Evolutionary conservation across 2,329 filamentous ascomycete species (phyloP).

Genomic region (Teratosphaeria viscida): DNA sequence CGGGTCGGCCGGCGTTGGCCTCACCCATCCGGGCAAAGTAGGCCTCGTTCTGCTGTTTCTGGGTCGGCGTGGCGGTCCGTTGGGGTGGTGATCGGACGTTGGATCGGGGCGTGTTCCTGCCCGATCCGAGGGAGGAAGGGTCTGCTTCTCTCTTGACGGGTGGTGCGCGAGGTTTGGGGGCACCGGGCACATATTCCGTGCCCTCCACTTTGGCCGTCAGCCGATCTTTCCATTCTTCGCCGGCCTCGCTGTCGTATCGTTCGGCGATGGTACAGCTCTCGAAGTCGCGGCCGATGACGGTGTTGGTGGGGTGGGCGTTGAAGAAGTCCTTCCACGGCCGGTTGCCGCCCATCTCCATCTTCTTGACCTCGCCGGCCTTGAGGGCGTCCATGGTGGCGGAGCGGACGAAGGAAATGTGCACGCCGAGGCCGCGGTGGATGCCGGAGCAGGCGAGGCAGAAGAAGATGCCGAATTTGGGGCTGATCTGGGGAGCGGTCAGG

Average conservation of each 20-base stretch:
- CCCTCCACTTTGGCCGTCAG: constrained; percentile 81
- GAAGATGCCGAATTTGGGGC: constrained; percentile 96
- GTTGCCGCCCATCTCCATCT: constrained; percentile 90
- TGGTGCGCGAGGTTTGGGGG: constrained; percentile 6
- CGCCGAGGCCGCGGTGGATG: constrained; percentile 85
- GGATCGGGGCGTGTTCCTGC: constrained; percentile 15
- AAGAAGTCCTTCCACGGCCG: constrained; percentile 81
- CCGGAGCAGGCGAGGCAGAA: constrained; percentile 96
- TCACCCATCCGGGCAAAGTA: constrained; percentile 81
- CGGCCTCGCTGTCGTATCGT: constrained; percentile 77
- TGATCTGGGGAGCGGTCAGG: constrained; percentile 39
- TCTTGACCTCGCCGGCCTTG: constrained; percentile 82
- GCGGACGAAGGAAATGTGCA: constrained; percentile 96
- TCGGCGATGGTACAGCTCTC: constrained; percentile 85
- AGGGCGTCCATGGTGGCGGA: constrained; percentile 99
- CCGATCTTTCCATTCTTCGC: constrained; percentile 92
- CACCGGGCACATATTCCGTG: constrained; percentile 62
- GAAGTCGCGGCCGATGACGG: constrained; percentile 46
- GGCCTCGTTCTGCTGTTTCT: constrained; percentile 63
- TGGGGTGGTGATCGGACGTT: constrained; percentile 11
- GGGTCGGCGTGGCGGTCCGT: constrained; percentile 19
- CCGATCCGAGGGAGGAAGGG: constrained; percentile 3
- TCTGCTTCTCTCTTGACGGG: constrained; percentile 7
- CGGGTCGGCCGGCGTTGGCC: constrained; percentile 68
- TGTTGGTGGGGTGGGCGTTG: constrained; percentile 44